Evolutionary conservation across 2,329 filamentous ascomycete species (phyloP), one percentile per base, ranked within the genome.

Genomic region (Magnaporthiopsis poae): DNA sequence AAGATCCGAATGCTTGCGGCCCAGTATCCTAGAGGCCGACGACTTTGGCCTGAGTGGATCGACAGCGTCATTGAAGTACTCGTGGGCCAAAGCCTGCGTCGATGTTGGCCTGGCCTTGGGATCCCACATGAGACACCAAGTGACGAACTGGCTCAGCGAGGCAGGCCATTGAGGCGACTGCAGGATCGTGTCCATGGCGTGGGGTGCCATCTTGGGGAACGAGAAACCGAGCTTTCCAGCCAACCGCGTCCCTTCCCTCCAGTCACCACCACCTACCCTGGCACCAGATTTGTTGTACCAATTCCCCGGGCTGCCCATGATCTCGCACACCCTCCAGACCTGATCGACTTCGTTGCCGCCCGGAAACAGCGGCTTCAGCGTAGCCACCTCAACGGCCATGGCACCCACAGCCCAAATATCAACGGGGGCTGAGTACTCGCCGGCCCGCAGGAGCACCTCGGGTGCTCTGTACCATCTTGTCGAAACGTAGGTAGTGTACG

Each of bases 111-210:
- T 86, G 73, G 82, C 88, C 80, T 93, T 96, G 13, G 95, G 95
- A 77, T 99, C 95, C 95, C 95, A 99, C 90, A 98, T 95, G 71
- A 99, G 79, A 78, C 95, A 99, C 92, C 92, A 97, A 21, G 95
- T 99, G 68, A 99, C 95, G 74, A 99, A 98, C 68, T 96, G 87
- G 73, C 89, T 90, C 66, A 99, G 83, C 27, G 92, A 89, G 1
- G 89, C 80, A 7, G 95, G 95, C 95, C 95, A 99, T 74, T 96
- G 91, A 21, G 95, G 92, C 33, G 90, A 77, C 74, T 92, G 92
- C 9, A 99, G 83, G 70, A 98, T 95, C 5, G 92, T 96, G 72
- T 98, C 94, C 86, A 99, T 92, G 25, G 94, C 87, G 77, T 98
- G 95, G 64, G 95, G 95, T 29, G 95, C 94, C 95, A 99, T 98